Percentiles rank a stretch among this genome's conserved stretches.
phyloP scores from a whole-genome alignment of 2,329 filamentous ascomycete species.

The Aspergillus sp. region DNA sequence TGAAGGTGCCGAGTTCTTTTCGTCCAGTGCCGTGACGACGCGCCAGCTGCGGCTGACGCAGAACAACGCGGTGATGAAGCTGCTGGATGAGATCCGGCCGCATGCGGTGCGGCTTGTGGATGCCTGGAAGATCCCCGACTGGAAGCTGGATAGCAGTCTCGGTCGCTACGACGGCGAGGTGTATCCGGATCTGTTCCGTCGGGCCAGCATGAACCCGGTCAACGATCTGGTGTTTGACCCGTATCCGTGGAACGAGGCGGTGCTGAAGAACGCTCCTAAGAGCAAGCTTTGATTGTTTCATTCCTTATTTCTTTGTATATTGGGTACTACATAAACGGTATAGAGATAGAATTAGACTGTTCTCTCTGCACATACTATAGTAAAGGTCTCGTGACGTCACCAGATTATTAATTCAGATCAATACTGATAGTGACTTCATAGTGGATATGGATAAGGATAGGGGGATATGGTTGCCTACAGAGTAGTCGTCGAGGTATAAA shows the following conservation, averaged over 20 bases:
- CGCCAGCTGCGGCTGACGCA: conserved; percentile 69
- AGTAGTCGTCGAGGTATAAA: too few species aligned
- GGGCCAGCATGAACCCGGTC: conserved; percentile 70
- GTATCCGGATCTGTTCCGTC: conserved; percentile 72
- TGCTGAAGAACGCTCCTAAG: conserved; percentile 56
- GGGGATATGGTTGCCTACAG: too few species aligned
- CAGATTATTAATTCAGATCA: too few species aligned
- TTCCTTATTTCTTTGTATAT: not conserved
- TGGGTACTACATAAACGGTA: too few species aligned
- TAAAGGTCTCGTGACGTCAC: too few species aligned
- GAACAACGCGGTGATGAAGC: conserved; percentile 64
- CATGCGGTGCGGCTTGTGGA: conserved; percentile 71
- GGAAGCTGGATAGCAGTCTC: conserved; percentile 70
- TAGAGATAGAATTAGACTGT: too few species aligned
- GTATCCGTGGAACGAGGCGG: conserved; percentile 60
- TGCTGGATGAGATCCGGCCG: conserved; percentile 69
- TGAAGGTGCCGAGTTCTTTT: conserved; percentile 71
- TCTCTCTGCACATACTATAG: too few species aligned
- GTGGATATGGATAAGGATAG: too few species aligned
- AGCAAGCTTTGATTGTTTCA: conserved; percentile 36
- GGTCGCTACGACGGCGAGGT: conserved; percentile 71
- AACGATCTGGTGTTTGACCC: conserved; percentile 71
- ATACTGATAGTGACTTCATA: too few species aligned
- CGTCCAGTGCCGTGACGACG: conserved; percentile 65
- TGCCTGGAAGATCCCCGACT: conserved; percentile 74